Percentiles rank a stretch among this genome's conserved stretches.
Evolutionary conservation across 352 stramenopile genomes (phyloP).

Genomic region (Globisporangium yorkense): DNA sequence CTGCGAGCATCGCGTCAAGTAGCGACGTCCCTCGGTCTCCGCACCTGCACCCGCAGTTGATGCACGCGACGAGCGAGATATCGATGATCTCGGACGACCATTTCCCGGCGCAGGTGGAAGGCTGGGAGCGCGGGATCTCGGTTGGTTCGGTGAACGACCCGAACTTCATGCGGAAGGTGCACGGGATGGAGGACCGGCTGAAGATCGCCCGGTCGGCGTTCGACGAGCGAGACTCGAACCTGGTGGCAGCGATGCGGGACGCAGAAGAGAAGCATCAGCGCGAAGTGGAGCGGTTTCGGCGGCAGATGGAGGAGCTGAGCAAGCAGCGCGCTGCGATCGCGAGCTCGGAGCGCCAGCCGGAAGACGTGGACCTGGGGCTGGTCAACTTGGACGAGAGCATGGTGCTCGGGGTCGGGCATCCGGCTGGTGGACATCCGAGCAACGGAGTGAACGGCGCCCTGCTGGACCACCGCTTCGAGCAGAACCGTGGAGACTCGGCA

Average conservation of each 20-base stretch:
- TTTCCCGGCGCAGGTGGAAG: conserved; percentile 28
- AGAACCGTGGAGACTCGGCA: background rate
- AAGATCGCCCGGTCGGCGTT: conserved; percentile 53
- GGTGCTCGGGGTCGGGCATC: background rate
- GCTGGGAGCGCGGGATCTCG: conserved; percentile 53
- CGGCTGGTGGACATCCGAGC: background rate
- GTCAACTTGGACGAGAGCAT: conserved; percentile 12
- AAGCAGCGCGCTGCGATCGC: conserved; percentile 69
- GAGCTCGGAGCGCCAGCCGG: conserved; percentile 25
- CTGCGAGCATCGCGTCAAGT: conserved; percentile 15
- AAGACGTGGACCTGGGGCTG: conserved; percentile 19
- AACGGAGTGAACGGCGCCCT: background rate
- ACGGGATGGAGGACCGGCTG: conserved; percentile 58
- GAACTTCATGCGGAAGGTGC: conserved; percentile 50
- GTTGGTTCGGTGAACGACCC: conserved; percentile 50
- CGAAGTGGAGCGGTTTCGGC: conserved; percentile 75
- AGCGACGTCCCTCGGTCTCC: conserved; percentile 27
- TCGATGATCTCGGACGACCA: conserved; percentile 32
- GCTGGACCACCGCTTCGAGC: background rate
- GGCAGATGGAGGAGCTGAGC: conserved; percentile 83
- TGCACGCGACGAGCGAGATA: conserved; percentile 44
- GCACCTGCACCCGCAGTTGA: conserved; percentile 13
- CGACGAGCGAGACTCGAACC: conserved; percentile 61
- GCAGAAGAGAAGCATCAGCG: conserved; percentile 81
- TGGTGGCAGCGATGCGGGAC: conserved; percentile 66